phyloP scores from a whole-genome alignment of 805 yeast genomes.

The Suhomyces canberraensis region DNA sequence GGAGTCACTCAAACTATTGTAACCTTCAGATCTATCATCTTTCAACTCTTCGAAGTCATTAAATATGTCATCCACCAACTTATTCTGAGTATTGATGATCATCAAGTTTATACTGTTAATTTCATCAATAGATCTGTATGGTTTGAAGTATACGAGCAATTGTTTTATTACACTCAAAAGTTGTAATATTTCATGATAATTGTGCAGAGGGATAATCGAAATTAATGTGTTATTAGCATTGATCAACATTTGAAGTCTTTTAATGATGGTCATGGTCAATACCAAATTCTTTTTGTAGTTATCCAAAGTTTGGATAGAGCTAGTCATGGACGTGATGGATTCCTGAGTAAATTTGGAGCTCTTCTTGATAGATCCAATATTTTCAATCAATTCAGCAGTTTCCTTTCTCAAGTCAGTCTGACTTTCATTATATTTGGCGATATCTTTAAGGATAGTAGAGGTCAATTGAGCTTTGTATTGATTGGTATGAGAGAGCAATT shows the following conservation, averaged over 20 bases:
- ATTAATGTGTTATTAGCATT: conserved; percentile 66
- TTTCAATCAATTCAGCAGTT: conserved; percentile 38
- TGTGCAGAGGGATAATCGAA: conserved; percentile 41
- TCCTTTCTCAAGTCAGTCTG: conserved; percentile 28
- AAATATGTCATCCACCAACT: conserved; percentile 65
- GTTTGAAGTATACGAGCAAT: conserved; percentile 66
- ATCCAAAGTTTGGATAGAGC: conserved; percentile 75
- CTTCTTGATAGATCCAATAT: conserved; percentile 46
- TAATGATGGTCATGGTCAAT: conserved; percentile 78
- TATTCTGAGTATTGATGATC: conserved; percentile 56
- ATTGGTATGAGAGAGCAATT: conserved; percentile 47
- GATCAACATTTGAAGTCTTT: conserved; percentile 81
- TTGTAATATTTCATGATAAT: conserved; percentile 55
- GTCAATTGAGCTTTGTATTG: conserved; percentile 50
- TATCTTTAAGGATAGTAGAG: conserved; percentile 37
- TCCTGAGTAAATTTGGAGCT: conserved; percentile 55
- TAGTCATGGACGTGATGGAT: conserved; percentile 67
- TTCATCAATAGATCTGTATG: conserved; percentile 80
- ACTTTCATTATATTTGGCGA: conserved; percentile 35
- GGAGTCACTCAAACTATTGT: conserved; percentile 5
- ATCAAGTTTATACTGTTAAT: conserved; percentile 62
- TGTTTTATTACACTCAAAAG: conserved; percentile 71
- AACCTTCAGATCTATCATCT: neutral
- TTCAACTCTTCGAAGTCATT: conserved; percentile 57
- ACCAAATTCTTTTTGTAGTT: conserved; percentile 81